Evolutionary conservation across 2,329 filamentous ascomycete species (phyloP), one percentile per base, ranked within the genome.

Genomic region (Talaromyces sp.): DNA sequence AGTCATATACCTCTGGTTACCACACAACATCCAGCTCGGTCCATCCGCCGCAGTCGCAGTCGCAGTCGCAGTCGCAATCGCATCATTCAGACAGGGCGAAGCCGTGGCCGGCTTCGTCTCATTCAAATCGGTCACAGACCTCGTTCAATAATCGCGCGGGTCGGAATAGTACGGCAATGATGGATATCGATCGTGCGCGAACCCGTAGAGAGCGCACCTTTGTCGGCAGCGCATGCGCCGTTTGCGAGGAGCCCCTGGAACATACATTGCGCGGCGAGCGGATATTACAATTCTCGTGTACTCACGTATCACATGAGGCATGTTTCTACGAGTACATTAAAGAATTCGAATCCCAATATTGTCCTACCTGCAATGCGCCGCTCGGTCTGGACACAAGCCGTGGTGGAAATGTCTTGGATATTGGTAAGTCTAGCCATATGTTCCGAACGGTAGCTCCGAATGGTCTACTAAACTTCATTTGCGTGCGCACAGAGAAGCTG

Each of bases 291-390:
- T 95, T 99, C 73, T 96, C 93, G 6, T 99, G 95, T 79, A 87
- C 89, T n/a, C 95, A 99, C 79, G 94, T 99, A 67, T 93, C 94
- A 11, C 95, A 99, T 76, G 95, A 98, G 78, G 95, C 94, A 41
- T 99, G 95, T 80, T 98, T 99, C 76, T 98, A 98, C 80, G 95
- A 99, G 79, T 97, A 96, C 75, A 96, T 99, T 72, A 91, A 92
- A 73, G 94, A 97, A 74, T 91, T 94, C 66, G 93, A 98, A 70
- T 91, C 91, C 62, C 93, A 98, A 73, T 93, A 92, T 73, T 99
- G 95, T 79, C 95, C 95, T 33, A 90, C 91, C 69, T 99, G 95
- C 79, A 90, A 97, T 82, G 91, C 93, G 69, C 93, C 95, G 22
- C 81, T 99, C 61, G 92, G 93, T 68, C 83, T 99, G 50, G 95